phyloP scores from a whole-genome alignment of 768 basidiomycete genomes.

The Russula vinacea region DNA sequence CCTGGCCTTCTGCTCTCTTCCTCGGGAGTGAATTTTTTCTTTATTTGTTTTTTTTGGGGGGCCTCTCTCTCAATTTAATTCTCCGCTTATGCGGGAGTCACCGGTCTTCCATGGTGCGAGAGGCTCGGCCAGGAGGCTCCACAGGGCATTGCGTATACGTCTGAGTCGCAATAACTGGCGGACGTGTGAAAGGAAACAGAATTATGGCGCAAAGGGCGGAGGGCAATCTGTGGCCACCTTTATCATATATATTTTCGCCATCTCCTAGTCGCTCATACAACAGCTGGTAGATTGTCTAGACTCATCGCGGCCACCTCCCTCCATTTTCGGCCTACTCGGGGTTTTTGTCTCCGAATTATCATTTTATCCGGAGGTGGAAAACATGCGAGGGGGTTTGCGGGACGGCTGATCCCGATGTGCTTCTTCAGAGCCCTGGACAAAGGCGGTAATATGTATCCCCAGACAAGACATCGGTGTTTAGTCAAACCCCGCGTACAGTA shows the following conservation, averaged over 20 bases:
- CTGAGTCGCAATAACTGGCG: slow-evolving; percentile 1
- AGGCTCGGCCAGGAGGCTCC: not conserved
- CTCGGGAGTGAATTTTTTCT: not conserved
- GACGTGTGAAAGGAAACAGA: slow-evolving; percentile 9
- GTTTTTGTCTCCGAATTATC: not conserved
- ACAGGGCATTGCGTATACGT: slow-evolving; percentile 7
- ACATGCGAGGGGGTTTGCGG: not conserved
- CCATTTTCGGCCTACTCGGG: not conserved
- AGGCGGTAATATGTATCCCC: not conserved
- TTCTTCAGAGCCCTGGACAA: slow-evolving; percentile 7
- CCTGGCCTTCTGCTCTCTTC: not conserved
- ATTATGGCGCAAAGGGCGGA: not conserved
- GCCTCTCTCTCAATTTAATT: not conserved
- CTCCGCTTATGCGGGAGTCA: not conserved
- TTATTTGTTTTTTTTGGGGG: not conserved
- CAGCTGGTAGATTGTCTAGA: not conserved
- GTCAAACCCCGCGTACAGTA: slow-evolving; percentile 3
- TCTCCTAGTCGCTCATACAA: not conserved
- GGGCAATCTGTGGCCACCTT: not conserved
- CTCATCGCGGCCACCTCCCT: not conserved
- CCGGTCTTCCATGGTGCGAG: too few relatives aligned
- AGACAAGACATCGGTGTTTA: not conserved
- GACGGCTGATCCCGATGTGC: slow-evolving; percentile 4
- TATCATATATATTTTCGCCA: not conserved
- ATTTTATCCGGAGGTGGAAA: not conserved